phyloP scores from a whole-genome alignment of 1,284 basidiomycete species.

The Boletus mariae region DNA sequence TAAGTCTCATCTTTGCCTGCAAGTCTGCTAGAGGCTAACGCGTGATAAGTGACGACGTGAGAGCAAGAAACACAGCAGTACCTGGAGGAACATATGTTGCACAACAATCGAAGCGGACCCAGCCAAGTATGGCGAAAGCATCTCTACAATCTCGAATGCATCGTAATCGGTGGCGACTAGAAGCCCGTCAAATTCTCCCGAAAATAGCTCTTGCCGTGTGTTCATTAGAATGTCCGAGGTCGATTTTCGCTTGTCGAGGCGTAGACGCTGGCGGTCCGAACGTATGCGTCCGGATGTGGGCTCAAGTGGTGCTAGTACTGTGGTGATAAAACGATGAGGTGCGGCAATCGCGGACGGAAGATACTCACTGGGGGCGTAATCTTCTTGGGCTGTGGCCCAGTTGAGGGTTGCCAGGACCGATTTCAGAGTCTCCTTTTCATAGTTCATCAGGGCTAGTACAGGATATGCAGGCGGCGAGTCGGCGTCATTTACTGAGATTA shows the following conservation, averaged over 20 bases:
- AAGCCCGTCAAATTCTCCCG: slow-evolving; percentile 86
- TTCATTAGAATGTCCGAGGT: slow-evolving; percentile 55
- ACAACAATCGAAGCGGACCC: slow-evolving; percentile 88
- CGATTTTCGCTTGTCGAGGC: slow-evolving; percentile 70
- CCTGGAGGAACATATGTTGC: slow-evolving; percentile 81
- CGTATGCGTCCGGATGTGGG: slow-evolving; percentile 50
- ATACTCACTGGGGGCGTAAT: slow-evolving; percentile 62
- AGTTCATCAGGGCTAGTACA: slow-evolving; percentile 84
- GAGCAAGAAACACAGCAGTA: slow-evolving; percentile 29
- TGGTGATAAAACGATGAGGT: slow-evolving; percentile 6
- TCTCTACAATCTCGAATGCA: slow-evolving; percentile 77
- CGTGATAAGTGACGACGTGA: slow-evolving; percentile 1
- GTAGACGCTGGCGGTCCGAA: slow-evolving; percentile 67
- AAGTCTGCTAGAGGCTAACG: slow-evolving; percentile 68
- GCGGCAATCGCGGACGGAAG: background rate
- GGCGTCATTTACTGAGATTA: slow-evolving; percentile 85
- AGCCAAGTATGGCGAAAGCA: slow-evolving; percentile 70
- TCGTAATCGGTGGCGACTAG: slow-evolving; percentile 86
- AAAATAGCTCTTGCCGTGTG: slow-evolving; percentile 79
- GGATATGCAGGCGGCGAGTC: slow-evolving; percentile 94
- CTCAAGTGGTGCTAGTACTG: slow-evolving; percentile 59
- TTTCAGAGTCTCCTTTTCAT: slow-evolving; percentile 56
- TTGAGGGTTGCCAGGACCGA: slow-evolving; percentile 71
- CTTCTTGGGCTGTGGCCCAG: slow-evolving; percentile 87
- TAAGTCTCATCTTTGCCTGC: slow-evolving; percentile 66